Conservation (phyloP, 2,329 filamentous ascomycete species). For the Ascochyta koolunga region DNA sequence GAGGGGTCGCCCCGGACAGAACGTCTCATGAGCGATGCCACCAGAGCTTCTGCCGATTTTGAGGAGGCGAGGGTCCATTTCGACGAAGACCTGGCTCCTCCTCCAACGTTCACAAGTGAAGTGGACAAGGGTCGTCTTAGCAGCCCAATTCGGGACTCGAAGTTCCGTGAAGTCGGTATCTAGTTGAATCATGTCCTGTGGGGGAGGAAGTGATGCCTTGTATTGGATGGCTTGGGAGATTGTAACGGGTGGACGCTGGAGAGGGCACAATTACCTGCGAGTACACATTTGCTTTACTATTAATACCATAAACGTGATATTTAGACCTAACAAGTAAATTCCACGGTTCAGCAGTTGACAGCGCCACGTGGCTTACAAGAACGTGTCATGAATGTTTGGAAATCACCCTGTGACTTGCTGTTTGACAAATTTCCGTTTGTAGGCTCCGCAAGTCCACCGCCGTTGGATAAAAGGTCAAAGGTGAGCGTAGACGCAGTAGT, state of each 20-base stretch:
- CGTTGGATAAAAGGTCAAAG: neutral
- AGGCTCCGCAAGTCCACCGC: neutral
- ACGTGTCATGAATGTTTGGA: neutral
- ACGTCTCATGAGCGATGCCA: conserved; percentile 35
- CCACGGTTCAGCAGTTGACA: neutral
- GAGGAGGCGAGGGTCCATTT: conserved; percentile 60
- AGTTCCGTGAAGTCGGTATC: conserved; percentile 43
- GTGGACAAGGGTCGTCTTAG: conserved; percentile 32
- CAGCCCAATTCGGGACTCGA: conserved; percentile 43
- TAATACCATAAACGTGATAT: conserved; percentile 6
- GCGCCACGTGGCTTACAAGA: neutral
- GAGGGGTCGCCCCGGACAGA: conserved; percentile 31
- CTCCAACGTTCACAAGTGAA: conserved; percentile 46
- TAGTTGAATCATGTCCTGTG: conserved; percentile 5
- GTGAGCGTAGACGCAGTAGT: neutral
- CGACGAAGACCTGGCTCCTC: conserved; percentile 53
- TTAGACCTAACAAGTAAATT: neutral
- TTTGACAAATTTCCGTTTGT: too few species aligned
- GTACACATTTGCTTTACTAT: conserved; percentile 1
- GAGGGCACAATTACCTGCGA: neutral
- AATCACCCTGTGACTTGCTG: too few species aligned
- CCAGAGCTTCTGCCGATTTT: conserved; percentile 51
- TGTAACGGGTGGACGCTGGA: conserved; percentile 7
- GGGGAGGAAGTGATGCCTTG: neutral
- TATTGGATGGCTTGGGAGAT: conserved; percentile 1